Conservation (phyloP, 306 rosid species). For the Vigna reflexopilosa region DNA sequence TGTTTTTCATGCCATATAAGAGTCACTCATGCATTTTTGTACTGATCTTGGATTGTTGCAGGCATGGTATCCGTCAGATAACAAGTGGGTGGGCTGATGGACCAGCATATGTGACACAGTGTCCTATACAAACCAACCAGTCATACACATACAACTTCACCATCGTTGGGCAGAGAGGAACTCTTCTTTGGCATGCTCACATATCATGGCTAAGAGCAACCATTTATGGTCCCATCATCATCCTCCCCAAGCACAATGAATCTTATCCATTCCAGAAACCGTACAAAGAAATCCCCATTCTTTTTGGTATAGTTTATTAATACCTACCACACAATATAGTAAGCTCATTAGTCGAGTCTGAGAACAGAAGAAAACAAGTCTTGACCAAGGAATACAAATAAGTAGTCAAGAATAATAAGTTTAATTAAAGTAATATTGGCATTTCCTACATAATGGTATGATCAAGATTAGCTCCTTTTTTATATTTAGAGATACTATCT, state of each 20-base stretch:
- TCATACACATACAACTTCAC: constrained; percentile 77
- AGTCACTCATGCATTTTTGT: neutral
- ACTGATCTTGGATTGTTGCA: constrained; percentile 37
- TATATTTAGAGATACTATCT: neutral
- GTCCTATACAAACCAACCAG: constrained; percentile 78
- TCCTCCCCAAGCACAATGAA: constrained; percentile 70
- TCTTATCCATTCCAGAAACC: constrained; percentile 81
- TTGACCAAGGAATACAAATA: neutral
- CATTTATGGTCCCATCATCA: constrained; percentile 76
- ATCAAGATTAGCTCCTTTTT: neutral
- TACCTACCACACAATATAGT: neutral
- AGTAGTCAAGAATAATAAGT: neutral
- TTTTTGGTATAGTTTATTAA: constrained; percentile 60
- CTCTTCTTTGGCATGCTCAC: constrained; percentile 88
- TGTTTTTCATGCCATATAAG: neutral
- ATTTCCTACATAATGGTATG: neutral
- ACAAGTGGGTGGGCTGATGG: constrained; percentile 85
- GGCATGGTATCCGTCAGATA: constrained; percentile 82
- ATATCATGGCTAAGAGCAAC: constrained; percentile 81
- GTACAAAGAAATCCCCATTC: constrained; percentile 67
- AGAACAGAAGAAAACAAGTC: neutral
- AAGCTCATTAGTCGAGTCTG: neutral
- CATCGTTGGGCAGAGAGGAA: constrained; percentile 78
- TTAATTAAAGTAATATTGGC: neutral
- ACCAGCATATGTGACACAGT: constrained; percentile 88